Evolutionary conservation across 305 asterid genomes (phyloP), one percentile per base, ranked within the genome.

Genomic region (Caryopteris hybrid): DNA sequence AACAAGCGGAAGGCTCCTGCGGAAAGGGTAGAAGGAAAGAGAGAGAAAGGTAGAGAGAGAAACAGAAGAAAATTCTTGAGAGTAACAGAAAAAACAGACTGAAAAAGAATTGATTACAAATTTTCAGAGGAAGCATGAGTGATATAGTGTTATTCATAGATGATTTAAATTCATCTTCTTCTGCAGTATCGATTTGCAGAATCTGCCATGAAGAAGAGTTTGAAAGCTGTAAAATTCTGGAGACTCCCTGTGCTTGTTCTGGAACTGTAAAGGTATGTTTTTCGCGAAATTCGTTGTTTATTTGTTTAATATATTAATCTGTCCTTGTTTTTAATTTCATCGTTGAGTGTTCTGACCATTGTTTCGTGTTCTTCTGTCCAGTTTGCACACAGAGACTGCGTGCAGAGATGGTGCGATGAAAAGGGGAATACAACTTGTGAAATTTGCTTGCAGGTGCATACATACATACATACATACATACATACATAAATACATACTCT

Each of bases 361-460:
- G 0, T 57, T 14, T 38, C 41, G 68, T 14, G 8, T 3, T 2
- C 11, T 36, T 61, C 11, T 9, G 10, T 27, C 3, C 84, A 93
- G 99, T 90, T 76, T 79, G 99, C 97, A 0, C 99, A 92, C 72
- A 84, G 98, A 75, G 95, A 92, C 59, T 92, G 98, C 80, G 82
- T 92, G 59, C 97, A 90, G 88, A 90, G 92, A 80, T 93, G 99
- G 99, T 93, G 99, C 70, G 55, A 87, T 57, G 97, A 90, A 78
- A 93, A 93, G 71, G 96, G 99, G 48, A 83, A 93, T 71, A 86
- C 94, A 18, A 73, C 71, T 42, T 93, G 99, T 70, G 99, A 93
- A 84, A 81, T 93, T 79, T 93, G 99, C 74, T 83, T 88, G 41
- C 95, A 93, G 99, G 97, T 92, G 4, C 14, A 17, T 41, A 34